Percentiles rank a stretch among this genome's conserved stretches.
Conservation (phyloP, 768 basidiomycete genomes). For the Psilocybe subaeruginosa region DNA sequence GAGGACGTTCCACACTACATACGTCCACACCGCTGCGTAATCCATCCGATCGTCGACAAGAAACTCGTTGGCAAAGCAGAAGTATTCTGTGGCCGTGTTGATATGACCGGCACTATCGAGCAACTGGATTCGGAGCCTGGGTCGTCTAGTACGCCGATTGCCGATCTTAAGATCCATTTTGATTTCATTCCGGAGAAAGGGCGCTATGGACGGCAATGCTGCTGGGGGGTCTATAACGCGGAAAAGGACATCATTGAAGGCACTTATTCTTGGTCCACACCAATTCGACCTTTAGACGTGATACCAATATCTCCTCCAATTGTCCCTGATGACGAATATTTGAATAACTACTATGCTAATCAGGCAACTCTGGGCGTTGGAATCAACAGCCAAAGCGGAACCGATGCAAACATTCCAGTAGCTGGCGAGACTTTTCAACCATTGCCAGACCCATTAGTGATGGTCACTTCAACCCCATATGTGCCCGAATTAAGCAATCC, state of each 20-base stretch:
- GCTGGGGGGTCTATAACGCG: background rate
- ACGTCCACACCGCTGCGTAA: constrained; percentile 1
- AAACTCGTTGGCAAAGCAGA: constrained; percentile 5
- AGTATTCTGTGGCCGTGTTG: background rate
- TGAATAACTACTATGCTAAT: too few relatives aligned
- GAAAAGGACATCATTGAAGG: constrained; percentile 5
- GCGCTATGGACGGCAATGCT: background rate
- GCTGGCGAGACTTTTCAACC: too few relatives aligned
- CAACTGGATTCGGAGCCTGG: background rate
- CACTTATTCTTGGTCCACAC: background rate
- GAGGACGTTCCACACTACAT: background rate
- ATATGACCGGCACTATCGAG: constrained; percentile 3
- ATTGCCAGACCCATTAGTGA: too few relatives aligned
- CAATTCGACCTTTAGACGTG: background rate
- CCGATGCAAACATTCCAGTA: too few relatives aligned
- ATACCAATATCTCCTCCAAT: background rate
- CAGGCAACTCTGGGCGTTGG: too few relatives aligned
- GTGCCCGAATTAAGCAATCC: too few relatives aligned
- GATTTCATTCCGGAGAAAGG: background rate
- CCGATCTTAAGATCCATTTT: background rate
- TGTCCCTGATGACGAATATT: too few relatives aligned
- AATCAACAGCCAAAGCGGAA: too few relatives aligned
- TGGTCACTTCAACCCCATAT: too few relatives aligned
- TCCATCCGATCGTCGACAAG: constrained; percentile 5
- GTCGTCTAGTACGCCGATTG: background rate